Percentiles rank a stretch among this genome's conserved stretches.
phyloP scores from a whole-genome alignment of 495 filamentous ascomycete species.

The Penicillium pancosmium region DNA sequence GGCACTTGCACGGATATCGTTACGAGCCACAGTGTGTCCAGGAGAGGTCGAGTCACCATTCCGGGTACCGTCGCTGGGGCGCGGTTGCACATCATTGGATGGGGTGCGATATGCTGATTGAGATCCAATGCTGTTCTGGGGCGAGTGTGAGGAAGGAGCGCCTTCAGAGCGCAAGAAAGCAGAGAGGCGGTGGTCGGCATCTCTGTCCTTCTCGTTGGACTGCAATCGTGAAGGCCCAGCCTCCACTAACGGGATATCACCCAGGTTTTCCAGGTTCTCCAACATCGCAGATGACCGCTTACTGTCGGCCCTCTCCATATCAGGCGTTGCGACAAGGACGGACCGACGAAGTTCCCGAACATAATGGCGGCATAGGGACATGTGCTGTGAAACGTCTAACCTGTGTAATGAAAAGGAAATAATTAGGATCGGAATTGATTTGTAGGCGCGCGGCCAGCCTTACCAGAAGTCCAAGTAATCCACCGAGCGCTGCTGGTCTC shows the following conservation, averaged over 20 bases:
- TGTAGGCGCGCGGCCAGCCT: constrained; percentile 9
- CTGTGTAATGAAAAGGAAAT: constrained; percentile 43
- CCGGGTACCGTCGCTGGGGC: constrained; percentile 64
- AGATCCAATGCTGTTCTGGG: constrained; percentile 66
- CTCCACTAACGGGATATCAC: constrained; percentile 55
- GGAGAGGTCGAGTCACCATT: constrained; percentile 69
- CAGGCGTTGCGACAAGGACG: constrained; percentile 89
- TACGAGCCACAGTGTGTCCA: constrained; percentile 77
- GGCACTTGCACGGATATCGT: constrained; percentile 88
- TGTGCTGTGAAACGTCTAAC: constrained; percentile 99
- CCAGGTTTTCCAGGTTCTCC: constrained; percentile 70
- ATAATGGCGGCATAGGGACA: constrained; percentile 97
- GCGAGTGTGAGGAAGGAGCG: constrained; percentile 60
- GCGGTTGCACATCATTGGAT: constrained; percentile 58
- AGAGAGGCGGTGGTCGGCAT: constrained; percentile 85
- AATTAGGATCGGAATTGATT: constrained; percentile 6
- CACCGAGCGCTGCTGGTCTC: constrained; percentile 95
- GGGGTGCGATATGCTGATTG: constrained; percentile 42
- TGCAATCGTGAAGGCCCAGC: constrained; percentile 46
- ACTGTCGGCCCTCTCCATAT: constrained; percentile 77
- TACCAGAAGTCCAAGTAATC: constrained; percentile 99
- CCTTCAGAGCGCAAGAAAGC: constrained; percentile 82
- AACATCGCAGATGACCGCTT: constrained; percentile 81
- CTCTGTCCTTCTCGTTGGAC: constrained; percentile 53
- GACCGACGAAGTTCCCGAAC: constrained; percentile 93